phyloP scores from a whole-genome alignment of 306 rosid species.

The Lathyrus oleraceus region DNA sequence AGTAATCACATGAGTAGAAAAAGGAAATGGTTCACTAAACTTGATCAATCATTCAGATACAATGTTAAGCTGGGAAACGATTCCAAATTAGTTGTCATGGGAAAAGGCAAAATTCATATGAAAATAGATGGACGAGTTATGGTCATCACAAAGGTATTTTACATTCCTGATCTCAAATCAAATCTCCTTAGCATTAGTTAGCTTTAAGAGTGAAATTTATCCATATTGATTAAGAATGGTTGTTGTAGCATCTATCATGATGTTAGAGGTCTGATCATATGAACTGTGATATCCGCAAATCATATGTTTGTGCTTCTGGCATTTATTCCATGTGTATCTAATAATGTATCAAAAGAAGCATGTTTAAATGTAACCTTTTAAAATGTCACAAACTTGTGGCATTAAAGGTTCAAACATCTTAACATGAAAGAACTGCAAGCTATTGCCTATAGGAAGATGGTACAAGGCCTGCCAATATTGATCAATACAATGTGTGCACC shows the following conservation, averaged over 20 bases:
- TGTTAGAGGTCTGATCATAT: no score
- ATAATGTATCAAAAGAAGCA: background rate
- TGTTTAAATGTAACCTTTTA: background rate
- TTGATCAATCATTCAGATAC: background rate
- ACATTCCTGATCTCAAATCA: no score
- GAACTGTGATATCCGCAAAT: background rate
- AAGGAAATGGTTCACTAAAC: background rate
- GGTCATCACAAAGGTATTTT: no score
- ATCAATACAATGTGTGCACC: background rate
- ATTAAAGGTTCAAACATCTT: background rate
- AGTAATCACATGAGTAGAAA: background rate
- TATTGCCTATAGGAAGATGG: no score
- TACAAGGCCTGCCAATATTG: background rate
- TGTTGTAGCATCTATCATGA: no score
- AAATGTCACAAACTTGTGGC: background rate
- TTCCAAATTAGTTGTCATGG: background rate
- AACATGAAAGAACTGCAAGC: background rate
- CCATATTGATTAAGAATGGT: no score
- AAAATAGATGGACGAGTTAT: no score
- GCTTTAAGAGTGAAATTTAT: no score
- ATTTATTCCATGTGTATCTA: background rate
- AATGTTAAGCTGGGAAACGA: conserved; percentile 2
- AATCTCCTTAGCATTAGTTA: no score
- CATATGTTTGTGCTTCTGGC: background rate
- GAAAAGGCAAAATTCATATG: background rate